Conservation (phyloP, 257 asterid genomes). For the Solanum peruvianum region DNA sequence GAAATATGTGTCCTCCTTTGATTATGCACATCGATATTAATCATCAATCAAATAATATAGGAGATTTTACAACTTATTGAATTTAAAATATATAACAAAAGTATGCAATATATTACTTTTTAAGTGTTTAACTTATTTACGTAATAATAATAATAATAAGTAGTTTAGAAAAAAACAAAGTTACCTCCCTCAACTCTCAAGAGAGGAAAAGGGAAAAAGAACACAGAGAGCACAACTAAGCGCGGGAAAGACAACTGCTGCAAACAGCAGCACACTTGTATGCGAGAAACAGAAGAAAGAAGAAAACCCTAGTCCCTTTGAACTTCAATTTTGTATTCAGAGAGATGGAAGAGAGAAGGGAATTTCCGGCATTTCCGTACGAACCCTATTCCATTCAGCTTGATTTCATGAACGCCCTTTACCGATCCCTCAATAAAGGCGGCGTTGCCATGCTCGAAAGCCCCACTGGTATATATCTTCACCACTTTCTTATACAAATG, state of each 20-base stretch:
- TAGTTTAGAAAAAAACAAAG: too few relatives aligned
- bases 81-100: too few relatives aligned
- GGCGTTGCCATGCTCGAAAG: conserved; percentile 96
- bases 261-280: not conserved
- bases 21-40: not conserved
- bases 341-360: conserved; percentile 23
- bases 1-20: not conserved
- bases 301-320: not conserved
- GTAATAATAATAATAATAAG: too few relatives aligned
- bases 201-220: not conserved
- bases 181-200: not conserved
- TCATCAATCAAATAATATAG: too few relatives aligned
- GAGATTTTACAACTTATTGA: fast-evolving
- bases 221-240: not conserved
- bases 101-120: too few relatives aligned
- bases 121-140: too few relatives aligned
- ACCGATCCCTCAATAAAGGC: conserved; percentile 73
- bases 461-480: conserved; percentile 59
- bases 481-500: not conserved
- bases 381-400: conserved; percentile 78
- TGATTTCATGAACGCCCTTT: conserved; percentile 84
- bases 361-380: conserved; percentile 69
- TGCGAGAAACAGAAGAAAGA: not conserved
- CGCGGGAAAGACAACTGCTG: not conserved
- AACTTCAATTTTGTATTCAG: not conserved